Conservation (phyloP, 1,284 basidiomycete genomes). For the Peniophora sp. region DNA sequence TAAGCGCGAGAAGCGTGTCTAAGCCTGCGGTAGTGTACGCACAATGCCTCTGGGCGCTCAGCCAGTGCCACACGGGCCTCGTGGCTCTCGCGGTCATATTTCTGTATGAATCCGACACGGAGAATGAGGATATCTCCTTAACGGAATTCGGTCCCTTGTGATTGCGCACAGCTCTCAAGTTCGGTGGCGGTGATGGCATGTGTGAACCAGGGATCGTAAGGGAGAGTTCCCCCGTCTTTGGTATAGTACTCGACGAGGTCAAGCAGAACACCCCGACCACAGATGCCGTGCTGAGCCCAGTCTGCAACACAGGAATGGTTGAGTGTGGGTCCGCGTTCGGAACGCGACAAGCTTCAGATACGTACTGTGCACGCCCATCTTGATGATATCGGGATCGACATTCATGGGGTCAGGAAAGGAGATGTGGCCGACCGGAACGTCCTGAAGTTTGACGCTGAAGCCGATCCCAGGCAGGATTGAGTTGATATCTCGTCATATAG, state of each 20-base stretch:
- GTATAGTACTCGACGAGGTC: conserved; percentile 54
- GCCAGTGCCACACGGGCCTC: conserved; percentile 37
- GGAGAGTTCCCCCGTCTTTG: conserved; percentile 31
- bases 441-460: conserved; percentile 37
- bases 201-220: conserved; percentile 56
- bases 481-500: neutral
- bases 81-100: conserved; percentile 38
- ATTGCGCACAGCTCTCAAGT: conserved; percentile 53
- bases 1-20: conserved; percentile 4
- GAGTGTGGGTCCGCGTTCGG: no score
- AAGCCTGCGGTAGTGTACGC: conserved; percentile 11
- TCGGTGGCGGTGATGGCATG: conserved; percentile 49
- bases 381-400: conserved; percentile 40
- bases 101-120: conserved; percentile 60
- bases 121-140: conserved; percentile 55
- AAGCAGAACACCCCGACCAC: conserved; percentile 61
- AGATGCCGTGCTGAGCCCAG: conserved; percentile 69
- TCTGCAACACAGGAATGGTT: conserved; percentile 31
- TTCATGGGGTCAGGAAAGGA: conserved; percentile 41
- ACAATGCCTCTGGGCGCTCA: conserved; percentile 43
- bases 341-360: no score
- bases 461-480: conserved; percentile 1
- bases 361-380: conserved; percentile 62
- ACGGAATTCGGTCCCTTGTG: conserved; percentile 51
- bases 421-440: conserved; percentile 38